A percentile compares a stretch with the other conserved stretches of the same genome.
phyloP scores from a whole-genome alignment of 2,329 filamentous ascomycete genomes.

The Bipolaris gigantea region DNA sequence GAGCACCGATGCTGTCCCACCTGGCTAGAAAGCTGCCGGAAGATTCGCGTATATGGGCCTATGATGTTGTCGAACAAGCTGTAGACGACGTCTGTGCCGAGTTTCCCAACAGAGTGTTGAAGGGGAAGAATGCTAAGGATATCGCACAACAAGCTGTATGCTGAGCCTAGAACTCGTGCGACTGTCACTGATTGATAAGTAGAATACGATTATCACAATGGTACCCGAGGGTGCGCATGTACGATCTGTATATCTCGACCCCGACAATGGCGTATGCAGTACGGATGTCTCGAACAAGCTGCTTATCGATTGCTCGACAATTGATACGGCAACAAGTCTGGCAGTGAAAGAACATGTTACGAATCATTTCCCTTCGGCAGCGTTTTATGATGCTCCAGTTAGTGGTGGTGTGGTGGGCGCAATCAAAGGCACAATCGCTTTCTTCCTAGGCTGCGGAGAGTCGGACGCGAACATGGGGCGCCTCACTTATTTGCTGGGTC shows the following conservation, averaged over 20 bases:
- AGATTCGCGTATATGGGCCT: constrained; percentile 51
- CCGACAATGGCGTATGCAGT: constrained; percentile 48
- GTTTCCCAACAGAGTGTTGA: constrained; percentile 46
- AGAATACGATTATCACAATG: constrained; percentile 58
- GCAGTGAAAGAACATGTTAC: constrained; percentile 48
- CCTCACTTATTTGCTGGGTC: constrained; percentile 50
- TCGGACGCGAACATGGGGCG: constrained; percentile 49
- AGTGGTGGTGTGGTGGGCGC: constrained; percentile 58
- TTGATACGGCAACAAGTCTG: constrained; percentile 57
- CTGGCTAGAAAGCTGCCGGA: constrained; percentile 52
- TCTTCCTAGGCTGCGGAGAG: constrained; percentile 58
- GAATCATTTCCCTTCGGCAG: constrained; percentile 45
- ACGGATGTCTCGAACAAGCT: constrained; percentile 50
- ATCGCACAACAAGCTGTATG: constrained; percentile 55
- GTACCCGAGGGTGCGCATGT: constrained; percentile 58
- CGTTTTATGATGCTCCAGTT: constrained; percentile 59
- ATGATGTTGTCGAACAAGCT: constrained; percentile 51
- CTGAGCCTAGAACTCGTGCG: neutral
- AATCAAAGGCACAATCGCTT: constrained; percentile 55
- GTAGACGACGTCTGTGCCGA: constrained; percentile 50
- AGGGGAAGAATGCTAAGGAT: constrained; percentile 50
- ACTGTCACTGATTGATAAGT: constrained; percentile 1
- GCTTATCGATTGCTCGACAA: constrained; percentile 59
- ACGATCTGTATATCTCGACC: constrained; percentile 54
- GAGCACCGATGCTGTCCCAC: constrained; percentile 56